phyloP scores from a whole-genome alignment of 1,139 yeast genomes.

The Geotrichum histeridarum region DNA sequence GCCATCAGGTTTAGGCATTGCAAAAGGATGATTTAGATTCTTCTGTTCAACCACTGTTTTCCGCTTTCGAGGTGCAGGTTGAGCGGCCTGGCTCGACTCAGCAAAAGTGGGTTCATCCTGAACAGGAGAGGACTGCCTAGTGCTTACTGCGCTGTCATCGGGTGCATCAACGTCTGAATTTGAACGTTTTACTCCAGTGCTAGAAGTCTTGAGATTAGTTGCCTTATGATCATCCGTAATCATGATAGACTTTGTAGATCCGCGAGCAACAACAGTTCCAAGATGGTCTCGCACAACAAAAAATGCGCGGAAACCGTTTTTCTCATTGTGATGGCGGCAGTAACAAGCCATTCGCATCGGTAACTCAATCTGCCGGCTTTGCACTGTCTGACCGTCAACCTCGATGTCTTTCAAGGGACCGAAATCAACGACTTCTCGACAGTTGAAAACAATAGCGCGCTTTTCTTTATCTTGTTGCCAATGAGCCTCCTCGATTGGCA shows the following conservation, averaged over 20 bases:
- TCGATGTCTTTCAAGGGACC: slow-evolving; percentile 43
- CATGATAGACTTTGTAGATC: slow-evolving; percentile 67
- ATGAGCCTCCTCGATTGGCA: slow-evolving; percentile 59
- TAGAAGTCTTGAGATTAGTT: slow-evolving; percentile 10
- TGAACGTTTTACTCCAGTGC: slow-evolving; percentile 17
- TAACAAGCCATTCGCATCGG: slow-evolving; percentile 88
- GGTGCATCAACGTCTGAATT: slow-evolving; percentile 16
- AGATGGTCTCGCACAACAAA: slow-evolving; percentile 58
- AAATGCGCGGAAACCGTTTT: slow-evolving; percentile 66
- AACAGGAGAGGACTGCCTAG: slow-evolving; percentile 4
- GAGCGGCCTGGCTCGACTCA: not conserved
- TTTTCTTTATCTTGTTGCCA: slow-evolving; percentile 70
- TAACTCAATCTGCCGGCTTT: slow-evolving; percentile 43
- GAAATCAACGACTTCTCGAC: slow-evolving; percentile 75
- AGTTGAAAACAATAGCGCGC: slow-evolving; percentile 80
- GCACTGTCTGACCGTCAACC: slow-evolving; percentile 41
- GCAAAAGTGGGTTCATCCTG: not conserved
- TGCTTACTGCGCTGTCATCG: slow-evolving; percentile 6
- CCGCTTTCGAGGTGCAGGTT: slow-evolving; percentile 10
- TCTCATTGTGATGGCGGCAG: slow-evolving; percentile 85
- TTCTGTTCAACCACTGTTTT: slow-evolving; percentile 3
- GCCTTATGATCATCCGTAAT: slow-evolving; percentile 86
- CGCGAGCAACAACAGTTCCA: slow-evolving; percentile 64
- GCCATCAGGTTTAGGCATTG: not conserved
- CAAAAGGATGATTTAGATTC: not conserved